Conservation (phyloP, 148 eudicot species). For the Rhododendron henanense region DNA sequence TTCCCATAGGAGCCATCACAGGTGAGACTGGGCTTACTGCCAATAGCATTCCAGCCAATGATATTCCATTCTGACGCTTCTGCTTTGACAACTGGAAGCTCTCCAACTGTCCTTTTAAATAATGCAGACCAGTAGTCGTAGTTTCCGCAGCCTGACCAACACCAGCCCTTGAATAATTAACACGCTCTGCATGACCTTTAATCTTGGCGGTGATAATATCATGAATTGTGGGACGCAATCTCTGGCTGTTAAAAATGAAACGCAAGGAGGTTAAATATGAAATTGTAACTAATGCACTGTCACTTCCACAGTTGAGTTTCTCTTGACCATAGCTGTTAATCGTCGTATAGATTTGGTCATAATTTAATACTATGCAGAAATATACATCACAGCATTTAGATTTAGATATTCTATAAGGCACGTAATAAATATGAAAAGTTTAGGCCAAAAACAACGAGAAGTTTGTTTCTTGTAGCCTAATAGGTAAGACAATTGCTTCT, state of each 20-base stretch:
- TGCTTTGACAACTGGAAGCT: constrained; percentile 63
- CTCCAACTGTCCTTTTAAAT: constrained; percentile 77
- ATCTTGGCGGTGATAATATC: constrained; percentile 79
- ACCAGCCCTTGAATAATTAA: constrained; percentile 53
- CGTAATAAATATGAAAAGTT: neutral
- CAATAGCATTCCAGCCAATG: constrained; percentile 58
- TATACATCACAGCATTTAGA: neutral
- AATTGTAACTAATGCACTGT: neutral
- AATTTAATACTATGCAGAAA: neutral
- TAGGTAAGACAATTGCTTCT: neutral
- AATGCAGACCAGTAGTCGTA: constrained; percentile 46
- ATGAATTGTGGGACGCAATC: constrained; percentile 88
- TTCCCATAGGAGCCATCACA: constrained; percentile 90
- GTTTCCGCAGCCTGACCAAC: constrained; percentile 53
- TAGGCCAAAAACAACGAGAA: neutral
- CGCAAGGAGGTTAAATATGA: constrained; percentile 1
- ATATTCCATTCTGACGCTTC: constrained; percentile 69
- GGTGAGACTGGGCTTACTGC: constrained; percentile 95
- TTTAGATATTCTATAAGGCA: neutral
- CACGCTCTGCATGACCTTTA: constrained; percentile 64
- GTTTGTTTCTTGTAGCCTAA: neutral
- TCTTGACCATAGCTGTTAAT: neutral
- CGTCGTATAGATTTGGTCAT: neutral
- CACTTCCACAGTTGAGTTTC: neutral
- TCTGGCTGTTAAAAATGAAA: constrained; percentile 64